These are phyloP conservation scores for Yamadazyma membranifaciens DNA, from an alignment of 1,139 yeast species.

Conservation along the genomic window DNA sequence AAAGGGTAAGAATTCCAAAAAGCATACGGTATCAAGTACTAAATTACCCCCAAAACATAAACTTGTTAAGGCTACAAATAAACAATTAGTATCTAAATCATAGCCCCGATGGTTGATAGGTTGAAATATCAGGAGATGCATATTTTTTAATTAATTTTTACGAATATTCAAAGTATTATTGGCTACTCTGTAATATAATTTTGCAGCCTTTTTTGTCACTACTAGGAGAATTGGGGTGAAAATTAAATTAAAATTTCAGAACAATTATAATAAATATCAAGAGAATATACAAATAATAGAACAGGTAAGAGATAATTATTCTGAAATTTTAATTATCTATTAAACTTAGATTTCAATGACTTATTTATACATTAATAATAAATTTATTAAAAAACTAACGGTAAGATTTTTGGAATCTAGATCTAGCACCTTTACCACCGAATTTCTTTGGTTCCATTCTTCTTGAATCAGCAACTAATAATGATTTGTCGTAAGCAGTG, in stretches of 20 bases:
- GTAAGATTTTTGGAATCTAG: conserved; percentile 99
- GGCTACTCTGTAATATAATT: no score
- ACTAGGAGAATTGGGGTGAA: no score
- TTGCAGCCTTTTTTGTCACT: no score
- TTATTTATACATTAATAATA: conserved; percentile 9
- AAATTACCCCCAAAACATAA: conserved; percentile 61
- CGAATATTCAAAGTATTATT: no score
- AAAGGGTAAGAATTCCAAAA: conserved; percentile 56
- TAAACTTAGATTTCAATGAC: conserved; percentile 3
- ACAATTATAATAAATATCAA: no score
- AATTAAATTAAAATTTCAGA: no score
- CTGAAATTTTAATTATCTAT: no score
- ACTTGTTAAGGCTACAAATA: conserved; percentile 45
- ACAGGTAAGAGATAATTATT: background rate
- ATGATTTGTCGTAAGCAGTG: conserved; percentile 98
- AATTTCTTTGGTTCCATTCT: conserved; percentile 99
- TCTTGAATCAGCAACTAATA: conserved; percentile 99
- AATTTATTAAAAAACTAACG: conserved; percentile 54
- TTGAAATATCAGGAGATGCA: no score
- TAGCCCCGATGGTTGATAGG: conserved; percentile 56
- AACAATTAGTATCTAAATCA: conserved; percentile 47
- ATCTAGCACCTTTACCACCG: conserved; percentile 99
- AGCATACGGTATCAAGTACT: conserved; percentile 59
- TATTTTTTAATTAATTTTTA: no score
- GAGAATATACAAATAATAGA: background rate